These are phyloP conservation scores for Aspergillus cejpii DNA, from an alignment of 2,329 filamentous ascomycete species.

Conservation along the genomic window DNA sequence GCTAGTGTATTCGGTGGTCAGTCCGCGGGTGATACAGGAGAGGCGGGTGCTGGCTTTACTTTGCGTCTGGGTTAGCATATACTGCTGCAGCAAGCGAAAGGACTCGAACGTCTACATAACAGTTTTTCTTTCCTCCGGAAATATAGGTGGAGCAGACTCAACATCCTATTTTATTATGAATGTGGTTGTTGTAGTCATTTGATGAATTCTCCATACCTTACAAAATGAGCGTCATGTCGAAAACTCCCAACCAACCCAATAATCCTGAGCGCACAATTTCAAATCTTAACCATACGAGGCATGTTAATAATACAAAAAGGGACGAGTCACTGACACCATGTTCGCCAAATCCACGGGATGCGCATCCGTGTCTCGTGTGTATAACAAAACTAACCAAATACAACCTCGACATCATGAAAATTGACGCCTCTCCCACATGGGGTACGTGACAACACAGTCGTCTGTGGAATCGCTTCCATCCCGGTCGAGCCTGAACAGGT, in stretches of 20 bases:
- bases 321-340: neutral
- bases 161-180: neutral
- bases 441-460: slow-evolving; percentile 17
- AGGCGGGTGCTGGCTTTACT: slow-evolving; percentile 51
- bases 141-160: neutral
- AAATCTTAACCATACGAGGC: neutral
- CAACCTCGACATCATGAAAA: slow-evolving; percentile 9
- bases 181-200: neutral
- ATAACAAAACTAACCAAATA: neutral
- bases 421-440: slow-evolving; percentile 14
- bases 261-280: neutral
- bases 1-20: slow-evolving; percentile 64
- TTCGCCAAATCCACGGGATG: neutral
- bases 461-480: slow-evolving; percentile 20
- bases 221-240: neutral
- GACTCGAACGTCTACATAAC: neutral
- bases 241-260: neutral
- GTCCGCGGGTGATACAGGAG: slow-evolving; percentile 58
- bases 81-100: neutral
- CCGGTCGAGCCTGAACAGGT: slow-evolving; percentile 8
- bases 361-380: neutral
- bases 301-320: neutral
- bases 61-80: slow-evolving; percentile 52
- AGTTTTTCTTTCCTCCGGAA: neutral
- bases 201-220: neutral